These are phyloP conservation scores for Tillandsia fasciculata DNA, from an alignment of 176 grass and related monocot genomes.

Conservation along the genomic window DNA sequence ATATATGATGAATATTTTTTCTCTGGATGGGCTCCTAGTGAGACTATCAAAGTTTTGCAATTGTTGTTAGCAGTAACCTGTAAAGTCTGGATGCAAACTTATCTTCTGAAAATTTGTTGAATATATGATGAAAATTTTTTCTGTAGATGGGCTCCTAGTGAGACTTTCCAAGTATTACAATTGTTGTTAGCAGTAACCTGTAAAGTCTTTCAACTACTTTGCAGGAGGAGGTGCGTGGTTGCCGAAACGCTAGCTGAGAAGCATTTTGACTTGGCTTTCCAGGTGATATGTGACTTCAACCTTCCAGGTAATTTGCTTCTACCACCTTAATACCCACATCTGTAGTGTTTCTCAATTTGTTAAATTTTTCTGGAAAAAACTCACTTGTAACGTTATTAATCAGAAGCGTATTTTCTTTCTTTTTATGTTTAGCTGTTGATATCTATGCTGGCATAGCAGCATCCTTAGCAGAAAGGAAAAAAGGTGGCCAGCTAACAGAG, in stretches of 20 bases:
- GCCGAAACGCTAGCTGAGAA: constrained; percentile 89
- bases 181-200: too few relatives aligned
- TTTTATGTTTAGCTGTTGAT: constrained; percentile 61
- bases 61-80: too few relatives aligned
- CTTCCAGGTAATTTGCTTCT: constrained; percentile 60
- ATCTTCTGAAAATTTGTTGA: neutral
- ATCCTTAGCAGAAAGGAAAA: constrained; percentile 85
- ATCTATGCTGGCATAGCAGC: constrained; percentile 91
- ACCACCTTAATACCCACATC: neutral
- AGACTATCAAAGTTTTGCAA: neutral
- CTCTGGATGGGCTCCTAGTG: neutral
- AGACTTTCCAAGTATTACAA: too few relatives aligned
- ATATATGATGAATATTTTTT: neutral
- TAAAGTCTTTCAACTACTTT: neutral
- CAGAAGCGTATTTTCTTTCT: neutral
- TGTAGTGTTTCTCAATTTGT: neutral
- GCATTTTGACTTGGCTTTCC: constrained; percentile 92
- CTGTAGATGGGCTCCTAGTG: too few relatives aligned
- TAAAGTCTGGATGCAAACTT: neutral
- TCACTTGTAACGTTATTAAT: neutral
- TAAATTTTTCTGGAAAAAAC: neutral
- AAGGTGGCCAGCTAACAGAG: constrained; percentile 74
- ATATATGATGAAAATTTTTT: too few relatives aligned
- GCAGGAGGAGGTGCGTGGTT: constrained; percentile 83
- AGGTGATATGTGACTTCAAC: constrained; percentile 82